Evolutionary conservation across 2,329 filamentous ascomycete species (phyloP).

Genomic region (Drechslera avenae): DNA sequence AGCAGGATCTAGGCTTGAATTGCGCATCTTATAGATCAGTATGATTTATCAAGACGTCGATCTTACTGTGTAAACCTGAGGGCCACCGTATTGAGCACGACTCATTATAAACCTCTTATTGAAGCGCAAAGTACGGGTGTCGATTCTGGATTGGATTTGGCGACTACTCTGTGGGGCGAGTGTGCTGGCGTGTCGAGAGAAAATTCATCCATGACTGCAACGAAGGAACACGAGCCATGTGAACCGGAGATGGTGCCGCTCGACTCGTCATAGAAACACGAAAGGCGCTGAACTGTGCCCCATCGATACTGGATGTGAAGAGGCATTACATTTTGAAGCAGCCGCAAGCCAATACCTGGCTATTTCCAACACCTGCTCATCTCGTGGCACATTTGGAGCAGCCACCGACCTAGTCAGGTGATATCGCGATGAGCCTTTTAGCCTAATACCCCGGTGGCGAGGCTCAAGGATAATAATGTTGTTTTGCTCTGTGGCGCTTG

Average conservation of each 20-base stretch:
- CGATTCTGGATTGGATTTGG: too few relatives aligned
- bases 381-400: constrained; percentile 3
- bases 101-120: too few relatives aligned
- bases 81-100: too few relatives aligned
- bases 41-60: too few relatives aligned
- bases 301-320: background rate
- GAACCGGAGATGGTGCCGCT: background rate
- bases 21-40: too few relatives aligned
- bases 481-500: constrained; percentile 8
- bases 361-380: background rate
- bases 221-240: background rate
- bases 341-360: background rate
- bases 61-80: too few relatives aligned
- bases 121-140: too few relatives aligned
- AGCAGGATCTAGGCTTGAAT: too few relatives aligned
- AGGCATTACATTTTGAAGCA: constrained; percentile 1
- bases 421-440: constrained; percentile 14
- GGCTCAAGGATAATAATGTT: constrained; percentile 2
- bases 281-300: background rate
- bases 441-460: constrained; percentile 18
- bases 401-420: constrained; percentile 14
- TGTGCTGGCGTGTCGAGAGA: too few relatives aligned
- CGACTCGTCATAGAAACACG: background rate
- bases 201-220: background rate
- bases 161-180: too few relatives aligned